A percentile compares a stretch with the other conserved stretches of the same genome.
phyloP scores from a whole-genome alignment of 257 asterid species.

The Solanum appendiculatum region DNA sequence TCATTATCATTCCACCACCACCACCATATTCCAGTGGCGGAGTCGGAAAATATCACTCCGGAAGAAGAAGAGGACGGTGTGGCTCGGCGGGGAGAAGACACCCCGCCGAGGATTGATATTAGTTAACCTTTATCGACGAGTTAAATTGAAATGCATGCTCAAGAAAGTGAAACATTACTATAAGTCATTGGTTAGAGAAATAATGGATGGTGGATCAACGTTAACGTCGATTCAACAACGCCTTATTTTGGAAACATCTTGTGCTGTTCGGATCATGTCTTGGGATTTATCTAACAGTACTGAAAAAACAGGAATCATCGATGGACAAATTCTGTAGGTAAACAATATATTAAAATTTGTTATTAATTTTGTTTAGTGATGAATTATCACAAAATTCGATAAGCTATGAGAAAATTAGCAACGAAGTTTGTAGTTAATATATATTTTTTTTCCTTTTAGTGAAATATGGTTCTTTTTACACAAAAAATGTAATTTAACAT shows the following conservation, averaged over 20 bases:
- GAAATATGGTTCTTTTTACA: no score
- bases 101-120: conserved; percentile 31
- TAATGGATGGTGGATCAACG: conserved; percentile 26
- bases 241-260: conserved; percentile 44
- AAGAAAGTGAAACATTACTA: conserved; percentile 39
- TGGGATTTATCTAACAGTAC: conserved; percentile 13
- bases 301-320: background rate
- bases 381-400: background rate
- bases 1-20: background rate
- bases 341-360: no score
- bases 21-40: conserved; percentile 17
- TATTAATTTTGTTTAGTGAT: background rate
- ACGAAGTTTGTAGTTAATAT: background rate
- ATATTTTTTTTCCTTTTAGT: no score
- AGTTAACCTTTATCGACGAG: conserved; percentile 29
- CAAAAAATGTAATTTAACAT: no score
- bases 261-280: conserved; percentile 53
- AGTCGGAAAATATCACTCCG: conserved; percentile 21
- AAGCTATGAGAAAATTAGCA: background rate
- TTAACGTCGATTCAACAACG: conserved; percentile 45
- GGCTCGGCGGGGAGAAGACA: conserved; percentile 42
- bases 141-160: conserved; percentile 29
- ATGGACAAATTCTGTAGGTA: no score
- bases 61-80: conserved; percentile 36
- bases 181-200: conserved; percentile 21